A percentile compares a stretch with the other conserved stretches of the same genome.
Evolutionary conservation across 2,329 filamentous ascomycete species (phyloP).

Genomic region (Colletotrichum lentis): DNA sequence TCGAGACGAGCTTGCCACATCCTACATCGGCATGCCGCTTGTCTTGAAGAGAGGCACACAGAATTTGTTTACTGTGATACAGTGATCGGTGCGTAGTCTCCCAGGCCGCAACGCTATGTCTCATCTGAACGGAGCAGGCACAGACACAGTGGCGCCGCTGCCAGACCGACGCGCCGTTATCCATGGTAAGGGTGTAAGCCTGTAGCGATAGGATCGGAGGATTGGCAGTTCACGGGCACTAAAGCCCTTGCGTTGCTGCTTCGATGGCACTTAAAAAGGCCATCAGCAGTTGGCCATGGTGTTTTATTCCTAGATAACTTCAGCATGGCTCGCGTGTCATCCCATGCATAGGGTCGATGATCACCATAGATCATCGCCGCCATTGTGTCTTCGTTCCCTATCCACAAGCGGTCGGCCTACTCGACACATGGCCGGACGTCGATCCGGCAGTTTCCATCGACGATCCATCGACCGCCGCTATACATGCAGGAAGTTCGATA

Average conservation of each 20-base stretch:
- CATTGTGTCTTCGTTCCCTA: constrained; percentile 21
- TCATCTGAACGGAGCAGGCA: constrained; percentile 25
- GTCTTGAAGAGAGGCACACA: background rate
- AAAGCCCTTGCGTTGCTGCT: constrained; percentile 5
- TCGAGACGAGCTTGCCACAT: constrained; percentile 23
- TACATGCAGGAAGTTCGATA: background rate
- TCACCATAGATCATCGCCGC: constrained; percentile 29
- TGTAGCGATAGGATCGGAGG: background rate
- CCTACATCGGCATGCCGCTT: constrained; percentile 9
- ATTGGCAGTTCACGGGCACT: constrained; percentile 13
- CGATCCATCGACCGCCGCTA: constrained; percentile 14
- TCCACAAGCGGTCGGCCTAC: constrained; percentile 18
- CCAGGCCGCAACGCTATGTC: constrained; percentile 21
- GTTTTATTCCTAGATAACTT: constrained; percentile 19
- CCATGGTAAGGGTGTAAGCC: constrained; percentile 6
- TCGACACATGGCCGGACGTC: constrained; percentile 21
- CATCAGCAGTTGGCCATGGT: constrained; percentile 1
- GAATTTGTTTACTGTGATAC: background rate
- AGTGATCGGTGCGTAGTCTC: constrained; percentile 7
- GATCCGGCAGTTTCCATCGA: constrained; percentile 31
- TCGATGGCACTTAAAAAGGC: constrained; percentile 5
- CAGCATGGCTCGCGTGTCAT: constrained; percentile 25
- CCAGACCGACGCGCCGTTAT: constrained; percentile 24
- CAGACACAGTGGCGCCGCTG: constrained; percentile 4
- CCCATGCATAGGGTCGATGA: constrained; percentile 21